A percentile compares a stretch with the other conserved stretches of the same genome.
phyloP scores from a whole-genome alignment of 805 yeast genomes.

The Candida cerambycidarum region DNA sequence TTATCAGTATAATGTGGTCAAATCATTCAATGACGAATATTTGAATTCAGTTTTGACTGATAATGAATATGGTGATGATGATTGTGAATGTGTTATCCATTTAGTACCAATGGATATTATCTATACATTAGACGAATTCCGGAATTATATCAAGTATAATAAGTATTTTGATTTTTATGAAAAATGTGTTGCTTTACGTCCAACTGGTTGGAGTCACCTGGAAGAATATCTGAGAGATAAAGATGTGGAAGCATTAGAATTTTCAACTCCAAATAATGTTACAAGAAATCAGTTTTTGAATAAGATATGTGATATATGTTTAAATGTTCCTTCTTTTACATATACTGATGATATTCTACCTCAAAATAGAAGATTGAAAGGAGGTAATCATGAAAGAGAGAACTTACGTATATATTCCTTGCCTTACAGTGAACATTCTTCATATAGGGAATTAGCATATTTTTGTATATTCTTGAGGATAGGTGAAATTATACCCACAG shows the following conservation, averaged over 20 bases:
- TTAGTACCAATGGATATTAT: conserved; percentile 66
- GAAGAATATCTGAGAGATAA: conserved; percentile 10
- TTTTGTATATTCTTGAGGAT: conserved; percentile 58
- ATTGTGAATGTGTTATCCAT: conserved; percentile 57
- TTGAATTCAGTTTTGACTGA: conserved; percentile 28
- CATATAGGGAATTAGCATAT: conserved; percentile 73
- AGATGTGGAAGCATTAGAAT: conserved; percentile 10
- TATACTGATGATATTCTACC: conserved; percentile 27
- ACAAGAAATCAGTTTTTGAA: conserved; percentile 11
- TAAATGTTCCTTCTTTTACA: conserved; percentile 10
- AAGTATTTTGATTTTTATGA: conserved; percentile 48
- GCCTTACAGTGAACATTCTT: conserved; percentile 95
- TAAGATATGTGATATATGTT: conserved; percentile 14
- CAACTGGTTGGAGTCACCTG: conserved; percentile 87
- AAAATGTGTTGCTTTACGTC: conserved; percentile 69
- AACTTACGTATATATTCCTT: conserved; percentile 52
- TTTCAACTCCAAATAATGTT: conserved; percentile 3
- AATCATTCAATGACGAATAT: conserved; percentile 46
- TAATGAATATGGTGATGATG: conserved; percentile 40
- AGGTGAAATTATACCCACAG: conserved; percentile 73
- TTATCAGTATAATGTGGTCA: conserved; percentile 41
- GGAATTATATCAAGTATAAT: conserved; percentile 49
- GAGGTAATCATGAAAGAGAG: conserved; percentile 21
- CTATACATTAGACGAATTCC: conserved; percentile 44
- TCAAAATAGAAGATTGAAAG: conserved; percentile 21